A percentile compares a stretch with the other conserved stretches of the same genome.
These are phyloP conservation scores for Sindora glabra DNA, from an alignment of 306 rosid species.

Conservation along the genomic window DNA sequence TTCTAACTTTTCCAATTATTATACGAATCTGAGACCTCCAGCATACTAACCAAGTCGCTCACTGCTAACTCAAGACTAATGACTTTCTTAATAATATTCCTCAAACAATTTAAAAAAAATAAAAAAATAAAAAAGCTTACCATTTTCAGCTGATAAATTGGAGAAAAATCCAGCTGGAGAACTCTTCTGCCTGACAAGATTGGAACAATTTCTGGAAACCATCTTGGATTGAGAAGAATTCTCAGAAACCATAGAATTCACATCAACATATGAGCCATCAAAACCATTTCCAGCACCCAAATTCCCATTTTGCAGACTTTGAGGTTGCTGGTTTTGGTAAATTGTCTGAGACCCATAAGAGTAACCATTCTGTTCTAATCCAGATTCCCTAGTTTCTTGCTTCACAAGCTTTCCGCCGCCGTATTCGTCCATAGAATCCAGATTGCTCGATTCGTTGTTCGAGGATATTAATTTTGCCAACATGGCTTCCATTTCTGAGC, in stretches of 20 bases:
- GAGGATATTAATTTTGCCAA: constrained; percentile 37
- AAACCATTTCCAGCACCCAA: constrained; percentile 11
- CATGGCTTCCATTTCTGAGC: constrained; percentile 52
- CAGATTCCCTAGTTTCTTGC: constrained; percentile 42
- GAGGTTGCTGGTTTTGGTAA: constrained; percentile 40
- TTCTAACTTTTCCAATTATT: too few species aligned
- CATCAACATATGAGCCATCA: constrained; percentile 33
- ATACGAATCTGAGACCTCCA: too few species aligned
- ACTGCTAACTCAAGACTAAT: too few species aligned
- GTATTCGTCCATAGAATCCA: constrained; percentile 18
- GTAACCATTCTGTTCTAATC: constrained; percentile 25
- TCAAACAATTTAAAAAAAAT: background rate
- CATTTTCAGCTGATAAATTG: constrained; percentile 34
- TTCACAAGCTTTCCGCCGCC: constrained; percentile 36
- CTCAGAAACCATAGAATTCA: constrained; percentile 23
- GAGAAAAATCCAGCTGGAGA: constrained; percentile 64
- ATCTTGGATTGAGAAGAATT: constrained; percentile 26
- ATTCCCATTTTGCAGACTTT: constrained; percentile 19
- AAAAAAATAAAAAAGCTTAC: constrained; percentile 26
- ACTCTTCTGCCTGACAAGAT: constrained; percentile 57
- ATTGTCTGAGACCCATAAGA: constrained; percentile 29
- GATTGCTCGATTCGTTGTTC: constrained; percentile 31
- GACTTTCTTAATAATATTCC: too few species aligned
- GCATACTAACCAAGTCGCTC: too few species aligned
- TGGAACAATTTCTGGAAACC: constrained; percentile 33